Evolutionary conservation across 2,329 filamentous ascomycete species (phyloP).

Genomic region (Phoma sp.): DNA sequence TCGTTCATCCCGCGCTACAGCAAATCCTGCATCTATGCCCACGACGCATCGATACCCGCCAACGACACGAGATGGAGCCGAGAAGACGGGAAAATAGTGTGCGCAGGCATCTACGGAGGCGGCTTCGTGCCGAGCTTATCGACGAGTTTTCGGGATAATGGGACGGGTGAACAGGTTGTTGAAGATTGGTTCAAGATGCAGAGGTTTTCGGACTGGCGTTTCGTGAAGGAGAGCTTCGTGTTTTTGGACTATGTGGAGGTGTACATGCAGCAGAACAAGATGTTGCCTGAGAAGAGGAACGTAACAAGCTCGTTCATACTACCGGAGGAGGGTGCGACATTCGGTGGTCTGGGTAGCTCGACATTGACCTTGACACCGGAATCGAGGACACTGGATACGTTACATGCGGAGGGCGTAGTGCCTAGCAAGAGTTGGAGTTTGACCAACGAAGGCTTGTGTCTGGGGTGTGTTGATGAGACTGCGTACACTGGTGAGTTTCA

Average conservation of each 20-base stretch:
- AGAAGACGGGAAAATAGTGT: slow-evolving; percentile 13
- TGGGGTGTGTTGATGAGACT: slow-evolving; percentile 20
- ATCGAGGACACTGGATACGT: slow-evolving; percentile 12
- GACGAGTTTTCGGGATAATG: slow-evolving; percentile 11
- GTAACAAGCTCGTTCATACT: slow-evolving; percentile 14
- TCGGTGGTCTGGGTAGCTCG: slow-evolving; percentile 18
- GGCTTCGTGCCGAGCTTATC: slow-evolving; percentile 17
- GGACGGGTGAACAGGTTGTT: slow-evolving; percentile 13
- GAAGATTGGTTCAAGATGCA: slow-evolving; percentile 15
- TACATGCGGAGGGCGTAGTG: slow-evolving; percentile 9
- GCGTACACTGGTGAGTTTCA: slow-evolving; percentile 14
- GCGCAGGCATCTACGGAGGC: slow-evolving; percentile 22
- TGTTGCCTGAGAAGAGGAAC: slow-evolving; percentile 12
- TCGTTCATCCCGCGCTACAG: slow-evolving; percentile 27
- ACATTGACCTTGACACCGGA: slow-evolving; percentile 21
- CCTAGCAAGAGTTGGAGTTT: slow-evolving; percentile 24
- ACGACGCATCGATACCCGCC: background rate
- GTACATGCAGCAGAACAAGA: slow-evolving; percentile 11
- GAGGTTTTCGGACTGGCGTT: slow-evolving; percentile 13
- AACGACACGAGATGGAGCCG: slow-evolving; percentile 4
- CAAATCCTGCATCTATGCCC: slow-evolving; percentile 21
- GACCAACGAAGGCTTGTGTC: slow-evolving; percentile 19
- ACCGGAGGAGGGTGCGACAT: slow-evolving; percentile 15
- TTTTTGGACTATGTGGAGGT: slow-evolving; percentile 21
- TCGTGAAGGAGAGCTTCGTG: slow-evolving; percentile 17